Evolutionary conservation across 2,329 filamentous ascomycete species (phyloP), one percentile per base, ranked within the genome.

Genomic region (Aspergillus brunneoviolaceus): DNA sequence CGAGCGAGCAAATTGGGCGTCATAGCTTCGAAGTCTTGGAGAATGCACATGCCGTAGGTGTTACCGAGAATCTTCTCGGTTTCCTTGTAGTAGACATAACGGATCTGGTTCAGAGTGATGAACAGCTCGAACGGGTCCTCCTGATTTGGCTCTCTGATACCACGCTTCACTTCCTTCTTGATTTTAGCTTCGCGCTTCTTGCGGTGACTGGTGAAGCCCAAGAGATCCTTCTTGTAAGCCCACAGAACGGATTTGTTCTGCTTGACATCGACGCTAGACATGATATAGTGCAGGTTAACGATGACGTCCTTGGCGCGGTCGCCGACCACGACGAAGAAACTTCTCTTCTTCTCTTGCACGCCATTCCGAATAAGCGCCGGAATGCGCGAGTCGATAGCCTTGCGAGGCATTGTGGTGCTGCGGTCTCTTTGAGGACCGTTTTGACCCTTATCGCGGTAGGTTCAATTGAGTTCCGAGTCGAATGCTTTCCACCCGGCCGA

Each of bases 61-160:
- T 98, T 96, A 75, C 95, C 95, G 59, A 98, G 79, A 72, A 99
- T 97, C 83, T 97, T 98, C 72, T 99, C 95, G 29, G 95, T 98
- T 81, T 99, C 95, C 80, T 99, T 99, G 83, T 99, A 99, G 84
- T 96, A 99, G 60, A 95, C 92, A 85, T 99, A 99, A 77, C 95
- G 90, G 75, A 99, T 96, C 77, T 97, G 92, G 80, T 98, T 91
- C 59, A 96, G 87, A 60, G 92, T 95, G 69, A 98, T 89, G 79
- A 98, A 99, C 57, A 98, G 86, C 79, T 99, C 95, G 81, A 99
- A 99, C 0, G 95, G 90, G 74, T 99, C 95, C 74, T 96, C 92
- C 57, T 87, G 85, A 76, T 99, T 96, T 63, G 90, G 87, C 77
- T 99, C 95, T 72, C 96, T 87, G 67, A 93, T 92, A 49, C 95